Evolutionary conservation across 2,329 filamentous ascomycete species (phyloP).

Genomic region (Corynespora cassiicola): DNA sequence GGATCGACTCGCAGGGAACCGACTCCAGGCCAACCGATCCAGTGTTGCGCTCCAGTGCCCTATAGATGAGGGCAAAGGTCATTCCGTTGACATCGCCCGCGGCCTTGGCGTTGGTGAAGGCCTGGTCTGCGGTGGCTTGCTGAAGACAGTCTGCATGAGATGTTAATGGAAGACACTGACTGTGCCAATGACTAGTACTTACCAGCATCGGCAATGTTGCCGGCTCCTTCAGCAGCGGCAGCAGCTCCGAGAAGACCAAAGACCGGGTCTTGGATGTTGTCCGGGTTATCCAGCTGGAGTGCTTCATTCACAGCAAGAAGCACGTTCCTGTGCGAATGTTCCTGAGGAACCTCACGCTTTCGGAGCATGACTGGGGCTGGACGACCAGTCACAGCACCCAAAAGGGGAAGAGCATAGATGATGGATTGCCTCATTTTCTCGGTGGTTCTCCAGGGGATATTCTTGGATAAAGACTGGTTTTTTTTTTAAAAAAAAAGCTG

Average conservation of each 20-base stretch:
- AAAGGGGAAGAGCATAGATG: conserved; percentile 32
- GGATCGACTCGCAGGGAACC: conserved; percentile 61
- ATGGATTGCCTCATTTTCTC: conserved; percentile 43
- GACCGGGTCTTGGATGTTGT: conserved; percentile 55
- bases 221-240: conserved; percentile 56
- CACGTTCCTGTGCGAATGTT: conserved; percentile 62
- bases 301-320: conserved; percentile 53
- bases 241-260: conserved; percentile 62
- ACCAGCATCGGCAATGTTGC: conserved; percentile 56
- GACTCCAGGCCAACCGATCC: conserved; percentile 63
- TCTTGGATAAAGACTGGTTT: background rate
- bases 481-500: conserved; percentile 4
- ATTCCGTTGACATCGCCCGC: conserved; percentile 60
- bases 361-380: conserved; percentile 27
- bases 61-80: conserved; percentile 61
- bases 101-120: conserved; percentile 66
- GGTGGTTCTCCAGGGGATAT: conserved; percentile 2
- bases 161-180: conserved; percentile 17
- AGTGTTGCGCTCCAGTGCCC: conserved; percentile 67
- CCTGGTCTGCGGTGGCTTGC: conserved; percentile 64
- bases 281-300: conserved; percentile 56
- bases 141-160: conserved; percentile 61
- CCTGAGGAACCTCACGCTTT: conserved; percentile 63
- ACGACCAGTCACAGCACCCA: conserved; percentile 35
- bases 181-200: conserved; percentile 6